phyloP scores from a whole-genome alignment of 768 basidiomycete species.

The Xerocomellus amylosporus region DNA sequence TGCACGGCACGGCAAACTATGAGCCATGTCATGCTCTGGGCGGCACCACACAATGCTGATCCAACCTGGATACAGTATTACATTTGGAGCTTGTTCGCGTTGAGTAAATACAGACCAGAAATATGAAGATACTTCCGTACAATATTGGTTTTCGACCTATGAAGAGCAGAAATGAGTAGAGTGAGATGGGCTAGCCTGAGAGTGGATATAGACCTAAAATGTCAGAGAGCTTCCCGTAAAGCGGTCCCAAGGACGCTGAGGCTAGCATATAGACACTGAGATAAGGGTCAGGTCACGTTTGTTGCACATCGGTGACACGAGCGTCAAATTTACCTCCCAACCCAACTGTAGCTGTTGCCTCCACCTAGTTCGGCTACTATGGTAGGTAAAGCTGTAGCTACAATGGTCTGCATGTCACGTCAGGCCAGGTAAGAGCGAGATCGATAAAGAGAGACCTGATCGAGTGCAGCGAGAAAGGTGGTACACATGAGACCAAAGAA shows the following conservation, averaged over 20 bases:
- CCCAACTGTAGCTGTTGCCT: conserved; percentile 48
- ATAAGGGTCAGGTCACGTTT: neutral
- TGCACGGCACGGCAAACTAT: conserved; percentile 40
- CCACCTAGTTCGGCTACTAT: conserved; percentile 46
- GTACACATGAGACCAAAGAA: conserved; percentile 44
- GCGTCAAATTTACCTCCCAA: conserved; percentile 36
- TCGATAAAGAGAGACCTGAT: conserved; percentile 34
- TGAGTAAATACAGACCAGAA: conserved; percentile 30
- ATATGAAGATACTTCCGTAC: conserved; percentile 35
- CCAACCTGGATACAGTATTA: conserved; percentile 25
- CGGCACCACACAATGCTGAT: conserved; percentile 43
- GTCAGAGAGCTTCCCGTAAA: conserved; percentile 49
- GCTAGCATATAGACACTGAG: conserved; percentile 48
- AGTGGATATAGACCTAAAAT: conserved; percentile 32
- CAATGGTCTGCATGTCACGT: conserved; percentile 37
- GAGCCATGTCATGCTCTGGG: conserved; percentile 43
- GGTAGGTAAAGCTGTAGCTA: conserved; percentile 50
- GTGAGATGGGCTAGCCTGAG: neutral
- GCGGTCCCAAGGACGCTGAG: conserved; percentile 38
- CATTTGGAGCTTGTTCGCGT: neutral
- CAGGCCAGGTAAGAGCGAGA: neutral
- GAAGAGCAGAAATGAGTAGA: neutral
- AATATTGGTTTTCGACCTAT: conserved; percentile 39
- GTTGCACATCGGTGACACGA: neutral
- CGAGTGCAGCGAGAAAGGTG: conserved; percentile 47